Conservation (phyloP, 768 basidiomycete species). For the Strobilomyces dryophilus region DNA sequence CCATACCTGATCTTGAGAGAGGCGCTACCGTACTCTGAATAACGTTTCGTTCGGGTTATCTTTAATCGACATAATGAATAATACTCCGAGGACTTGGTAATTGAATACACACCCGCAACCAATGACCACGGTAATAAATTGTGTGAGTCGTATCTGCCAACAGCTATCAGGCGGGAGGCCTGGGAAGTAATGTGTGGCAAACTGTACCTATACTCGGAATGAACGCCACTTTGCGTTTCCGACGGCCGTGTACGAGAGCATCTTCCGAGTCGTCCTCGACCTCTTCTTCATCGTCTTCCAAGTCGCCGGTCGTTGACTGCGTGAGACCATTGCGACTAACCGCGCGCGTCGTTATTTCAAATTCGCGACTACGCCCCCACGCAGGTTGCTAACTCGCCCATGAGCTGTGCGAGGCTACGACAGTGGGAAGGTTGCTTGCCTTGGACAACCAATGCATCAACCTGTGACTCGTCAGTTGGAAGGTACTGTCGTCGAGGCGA, state of each 20-base stretch:
- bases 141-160: conserved; percentile 77
- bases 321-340: conserved; percentile 60
- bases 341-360: conserved; percentile 83
- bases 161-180: conserved; percentile 10
- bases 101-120: conserved; percentile 61
- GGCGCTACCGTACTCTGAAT: conserved; percentile 66
- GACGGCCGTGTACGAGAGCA: conserved; percentile 58
- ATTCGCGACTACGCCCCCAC: conserved; percentile 84
- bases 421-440: conserved; percentile 34
- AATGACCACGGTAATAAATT: conserved; percentile 86
- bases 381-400: conserved; percentile 67
- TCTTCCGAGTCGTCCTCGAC: conserved; percentile 42
- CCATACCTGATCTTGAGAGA: conserved; percentile 76
- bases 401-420: conserved; percentile 15
- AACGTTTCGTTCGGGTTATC: conserved; percentile 80
- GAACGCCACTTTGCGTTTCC: conserved; percentile 78
- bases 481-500: not conserved
- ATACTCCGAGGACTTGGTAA: conserved; percentile 16
- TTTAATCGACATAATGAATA: conserved; percentile 28
- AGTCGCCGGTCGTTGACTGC: conserved; percentile 66
- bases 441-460: conserved; percentile 88
- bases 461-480: conserved; percentile 38
- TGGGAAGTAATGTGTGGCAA: conserved; percentile 11
- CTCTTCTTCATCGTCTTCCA: conserved; percentile 75
- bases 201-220: conserved; percentile 76